phyloP scores from a whole-genome alignment of 192 early-diverging fungal species.

The Coemansia sp. region DNA sequence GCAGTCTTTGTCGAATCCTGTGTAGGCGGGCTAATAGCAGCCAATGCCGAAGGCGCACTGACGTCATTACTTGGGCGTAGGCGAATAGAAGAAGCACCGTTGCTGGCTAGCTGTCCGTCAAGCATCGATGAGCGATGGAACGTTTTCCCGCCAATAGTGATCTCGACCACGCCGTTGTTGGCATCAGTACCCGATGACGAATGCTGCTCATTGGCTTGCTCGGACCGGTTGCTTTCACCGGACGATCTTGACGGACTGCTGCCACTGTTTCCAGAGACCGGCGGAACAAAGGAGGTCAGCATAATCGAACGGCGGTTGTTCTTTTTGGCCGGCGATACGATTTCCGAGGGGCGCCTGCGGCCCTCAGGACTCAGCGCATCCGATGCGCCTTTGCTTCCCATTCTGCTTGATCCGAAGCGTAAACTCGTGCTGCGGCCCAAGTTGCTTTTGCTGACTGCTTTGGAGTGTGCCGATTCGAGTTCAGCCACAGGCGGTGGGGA shows the following conservation, averaged over 20 bases:
- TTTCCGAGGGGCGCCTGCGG: slow-evolving; percentile 41
- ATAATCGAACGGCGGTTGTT: slow-evolving; percentile 46
- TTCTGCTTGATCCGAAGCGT: slow-evolving; percentile 13
- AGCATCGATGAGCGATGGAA: slow-evolving; percentile 37
- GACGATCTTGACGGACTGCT: slow-evolving; percentile 39
- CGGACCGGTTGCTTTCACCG: slow-evolving; percentile 27
- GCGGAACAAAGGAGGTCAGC: slow-evolving; percentile 53
- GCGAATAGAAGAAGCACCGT: slow-evolving; percentile 26
- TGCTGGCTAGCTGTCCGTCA: slow-evolving; percentile 15
- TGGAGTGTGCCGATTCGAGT: slow-evolving; percentile 10
- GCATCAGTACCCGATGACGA: not conserved
- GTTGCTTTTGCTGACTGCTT: slow-evolving; percentile 1
- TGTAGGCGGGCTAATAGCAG: not conserved
- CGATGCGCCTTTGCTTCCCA: not conserved
- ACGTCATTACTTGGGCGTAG: slow-evolving; percentile 46
- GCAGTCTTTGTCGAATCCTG: slow-evolving; percentile 20
- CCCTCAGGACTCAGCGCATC: slow-evolving; percentile 4
- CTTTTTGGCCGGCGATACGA: slow-evolving; percentile 20
- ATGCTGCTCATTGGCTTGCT: not conserved
- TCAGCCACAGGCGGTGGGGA: not conserved
- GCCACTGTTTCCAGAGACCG: slow-evolving; percentile 31
- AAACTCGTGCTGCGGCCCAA: slow-evolving; percentile 45
- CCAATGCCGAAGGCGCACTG: not conserved
- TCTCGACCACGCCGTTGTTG: slow-evolving; percentile 30
- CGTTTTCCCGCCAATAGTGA: slow-evolving; percentile 25